phyloP scores from a whole-genome alignment of 768 basidiomycete species.

The Pulveroboletus sp. region DNA sequence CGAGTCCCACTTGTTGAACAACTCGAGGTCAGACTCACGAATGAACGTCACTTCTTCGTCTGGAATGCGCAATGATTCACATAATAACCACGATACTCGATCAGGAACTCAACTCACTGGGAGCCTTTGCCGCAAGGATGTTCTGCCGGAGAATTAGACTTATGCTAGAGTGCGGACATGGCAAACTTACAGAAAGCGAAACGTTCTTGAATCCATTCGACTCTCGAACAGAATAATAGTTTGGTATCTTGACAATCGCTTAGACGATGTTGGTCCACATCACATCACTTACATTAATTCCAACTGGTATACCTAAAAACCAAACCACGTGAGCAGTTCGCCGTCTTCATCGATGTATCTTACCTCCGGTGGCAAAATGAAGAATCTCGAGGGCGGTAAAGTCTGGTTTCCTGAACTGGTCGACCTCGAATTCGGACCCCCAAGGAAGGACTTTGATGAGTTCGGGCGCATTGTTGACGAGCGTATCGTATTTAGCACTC shows the following conservation, averaged over 20 bases:
- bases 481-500: constrained; percentile 74
- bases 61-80: constrained; percentile 20
- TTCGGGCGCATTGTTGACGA: constrained; percentile 75
- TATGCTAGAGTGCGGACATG: background rate
- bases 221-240: constrained; percentile 84
- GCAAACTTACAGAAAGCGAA: constrained; percentile 67
- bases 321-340: background rate
- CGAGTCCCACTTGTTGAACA: constrained; percentile 78
- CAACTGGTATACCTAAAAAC: constrained; percentile 70
- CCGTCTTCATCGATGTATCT: constrained; percentile 6
- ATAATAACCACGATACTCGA: background rate
- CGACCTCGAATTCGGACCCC: constrained; percentile 68
- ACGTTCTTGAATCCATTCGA: constrained; percentile 88
- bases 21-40: constrained; percentile 69
- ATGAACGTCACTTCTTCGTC: constrained; percentile 82
- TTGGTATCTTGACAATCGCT: constrained; percentile 59
- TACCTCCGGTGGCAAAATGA: constrained; percentile 81
- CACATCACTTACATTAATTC: constrained; percentile 64
- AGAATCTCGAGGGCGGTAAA: constrained; percentile 85
- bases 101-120: constrained; percentile 44
- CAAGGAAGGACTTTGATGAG: constrained; percentile 82
- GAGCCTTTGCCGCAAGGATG: constrained; percentile 84
- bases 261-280: background rate
- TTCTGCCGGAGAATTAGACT: constrained; percentile 44
- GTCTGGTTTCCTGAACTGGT: constrained; percentile 80